Evolutionary conservation across 345 rosid species (phyloP), one percentile per base, ranked within the genome.

Genomic region (Orychophragmus violaceus): DNA sequence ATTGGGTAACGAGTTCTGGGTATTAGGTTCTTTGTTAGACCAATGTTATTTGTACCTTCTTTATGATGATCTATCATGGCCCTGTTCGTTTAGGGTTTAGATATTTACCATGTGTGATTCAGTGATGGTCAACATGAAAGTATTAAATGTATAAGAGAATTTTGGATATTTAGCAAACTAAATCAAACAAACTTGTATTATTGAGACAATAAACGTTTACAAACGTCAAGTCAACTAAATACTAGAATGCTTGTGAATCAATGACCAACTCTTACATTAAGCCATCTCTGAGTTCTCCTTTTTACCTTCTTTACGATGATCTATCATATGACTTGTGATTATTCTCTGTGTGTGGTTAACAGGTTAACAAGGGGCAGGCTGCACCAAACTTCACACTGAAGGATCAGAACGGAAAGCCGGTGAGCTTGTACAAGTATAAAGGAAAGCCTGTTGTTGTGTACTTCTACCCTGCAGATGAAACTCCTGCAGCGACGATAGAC

Each of bases 381-480:
- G 89, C 97, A 12, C 94, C 98, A 13, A n/a, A 84, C 17, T 90
- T 93, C 83, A 82, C 91, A 23, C 75, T 90, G 81, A 90, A 84
- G 72, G 92, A 93, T 78, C 98, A 93, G 66, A 91, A 90, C 3
- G 97, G 97, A n/a, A 93, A 67, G 77, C 72, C 42, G 5, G 90
- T 93, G 59, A 86, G 75, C 77, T 87, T 93, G 14, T 71, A 84
- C 30, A 79, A 85, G 71, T 88, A 83, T 62, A 90, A 90, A 82
- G 98, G 97, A 68, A 93, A 90, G 89, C 98, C 98, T 33, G 90
- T 88, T 54, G 87, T 90, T 49, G 74, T 90, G 64, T 93, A 93
- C 62, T 93, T 93, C 80, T 90, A 93, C 82, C 97, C 98, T 54
- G 98, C 97, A 25, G 98, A 93, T 79, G 98, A 93, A 69, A 69